These are phyloP conservation scores for Parasitella parasitica DNA, from an alignment of 371 early-diverging fungal species.

Conservation along the genomic window DNA sequence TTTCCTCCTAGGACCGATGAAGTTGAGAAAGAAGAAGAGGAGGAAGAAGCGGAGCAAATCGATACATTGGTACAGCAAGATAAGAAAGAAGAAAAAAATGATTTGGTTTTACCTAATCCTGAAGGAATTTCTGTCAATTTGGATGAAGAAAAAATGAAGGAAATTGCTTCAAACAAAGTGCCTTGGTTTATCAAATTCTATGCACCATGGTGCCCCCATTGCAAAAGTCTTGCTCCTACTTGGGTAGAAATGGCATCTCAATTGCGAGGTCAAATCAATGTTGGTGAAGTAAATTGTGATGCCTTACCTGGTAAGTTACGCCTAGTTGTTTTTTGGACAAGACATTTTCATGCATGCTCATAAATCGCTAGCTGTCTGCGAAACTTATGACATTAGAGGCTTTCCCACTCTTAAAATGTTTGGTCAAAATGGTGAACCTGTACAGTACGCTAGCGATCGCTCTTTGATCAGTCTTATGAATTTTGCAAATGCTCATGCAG, in stretches of 20 bases:
- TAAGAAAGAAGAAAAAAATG: background rate
- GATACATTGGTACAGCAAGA: background rate
- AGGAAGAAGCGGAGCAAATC: background rate
- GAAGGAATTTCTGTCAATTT: slow-evolving; percentile 33
- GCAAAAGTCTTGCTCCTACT: slow-evolving; percentile 77
- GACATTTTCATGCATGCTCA: too few relatives aligned
- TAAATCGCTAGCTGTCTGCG: slow-evolving; percentile 48
- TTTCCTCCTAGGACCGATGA: too few relatives aligned
- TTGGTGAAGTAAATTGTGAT: slow-evolving; percentile 86
- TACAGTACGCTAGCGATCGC: slow-evolving; percentile 41
- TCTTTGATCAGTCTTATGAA: slow-evolving; percentile 46
- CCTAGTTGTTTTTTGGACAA: too few relatives aligned
- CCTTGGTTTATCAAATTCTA: slow-evolving; percentile 81
- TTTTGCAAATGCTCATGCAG: slow-evolving; percentile 47
- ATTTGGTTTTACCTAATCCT: slow-evolving; percentile 24
- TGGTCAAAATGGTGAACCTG: slow-evolving; percentile 3
- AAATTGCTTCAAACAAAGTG: slow-evolving; percentile 14
- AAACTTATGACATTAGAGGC: slow-evolving; percentile 62
- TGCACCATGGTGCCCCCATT: slow-evolving; percentile 90
- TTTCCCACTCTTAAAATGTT: slow-evolving; percentile 84
- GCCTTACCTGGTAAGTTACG: slow-evolving; percentile 43
- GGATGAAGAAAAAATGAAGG: slow-evolving; percentile 15
- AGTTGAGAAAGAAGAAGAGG: background rate
- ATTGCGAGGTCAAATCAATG: slow-evolving; percentile 69
- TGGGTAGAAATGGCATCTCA: slow-evolving; percentile 70